Evolutionary conservation across 1,139 yeast genomes (phyloP).

Genomic region (Suhomyces panamericanus): DNA sequence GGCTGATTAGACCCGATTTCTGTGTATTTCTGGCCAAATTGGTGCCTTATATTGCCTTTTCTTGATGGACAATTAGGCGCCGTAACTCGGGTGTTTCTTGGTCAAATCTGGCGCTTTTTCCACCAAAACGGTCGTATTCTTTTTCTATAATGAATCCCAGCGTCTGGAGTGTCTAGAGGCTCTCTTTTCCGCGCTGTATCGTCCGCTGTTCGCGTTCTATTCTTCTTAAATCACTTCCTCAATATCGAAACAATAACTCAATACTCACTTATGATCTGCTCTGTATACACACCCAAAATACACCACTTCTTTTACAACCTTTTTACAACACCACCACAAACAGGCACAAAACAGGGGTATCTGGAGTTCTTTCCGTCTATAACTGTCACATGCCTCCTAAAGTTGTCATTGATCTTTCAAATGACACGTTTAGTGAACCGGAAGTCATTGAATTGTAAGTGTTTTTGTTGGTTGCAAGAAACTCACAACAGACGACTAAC

Average conservation of each 20-base stretch:
- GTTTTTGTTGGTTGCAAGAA: constrained; percentile 2
- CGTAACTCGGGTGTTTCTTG: too few species aligned
- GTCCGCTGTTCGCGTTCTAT: background rate
- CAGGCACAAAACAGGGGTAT: background rate
- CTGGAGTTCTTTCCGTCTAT: background rate
- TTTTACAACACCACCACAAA: background rate
- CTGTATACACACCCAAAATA: background rate
- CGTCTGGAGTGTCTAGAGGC: too few species aligned
- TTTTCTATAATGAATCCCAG: too few species aligned
- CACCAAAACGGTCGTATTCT: too few species aligned
- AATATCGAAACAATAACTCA: background rate
- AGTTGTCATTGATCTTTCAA: constrained; percentile 10
- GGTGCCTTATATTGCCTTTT: too few species aligned
- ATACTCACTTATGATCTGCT: background rate
- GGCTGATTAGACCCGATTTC: too few species aligned
- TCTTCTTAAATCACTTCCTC: background rate
- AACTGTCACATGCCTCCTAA: background rate
- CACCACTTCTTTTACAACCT: background rate
- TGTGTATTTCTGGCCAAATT: too few species aligned
- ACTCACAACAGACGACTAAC: constrained; percentile 3
- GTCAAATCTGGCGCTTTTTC: too few species aligned
- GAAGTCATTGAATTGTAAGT: constrained; percentile 20
- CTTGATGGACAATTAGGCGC: too few species aligned
- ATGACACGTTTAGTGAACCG: constrained; percentile 7
- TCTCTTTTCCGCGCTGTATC: background rate